A percentile compares a stretch with the other conserved stretches of the same genome.
phyloP scores from a whole-genome alignment of 495 filamentous ascomycete genomes.

The Astrothelium macrocarpum region DNA sequence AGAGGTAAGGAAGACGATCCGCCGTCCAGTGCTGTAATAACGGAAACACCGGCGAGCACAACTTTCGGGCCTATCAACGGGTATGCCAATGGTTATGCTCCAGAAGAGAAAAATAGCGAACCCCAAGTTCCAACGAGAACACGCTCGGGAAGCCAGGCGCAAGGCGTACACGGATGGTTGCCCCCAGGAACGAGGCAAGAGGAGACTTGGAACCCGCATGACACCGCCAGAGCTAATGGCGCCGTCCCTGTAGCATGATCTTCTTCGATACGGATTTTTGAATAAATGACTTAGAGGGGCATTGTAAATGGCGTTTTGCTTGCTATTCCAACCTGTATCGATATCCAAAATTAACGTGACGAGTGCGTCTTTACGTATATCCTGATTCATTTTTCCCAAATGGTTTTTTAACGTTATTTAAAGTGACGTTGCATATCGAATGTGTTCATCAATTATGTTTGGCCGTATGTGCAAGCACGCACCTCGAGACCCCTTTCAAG shows the following conservation, averaged over 20 bases:
- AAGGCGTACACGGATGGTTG: constrained; percentile 41
- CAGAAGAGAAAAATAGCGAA: constrained; percentile 13
- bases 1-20: constrained; percentile 13
- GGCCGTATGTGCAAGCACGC: too few species aligned
- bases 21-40: constrained; percentile 4
- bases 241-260: neutral
- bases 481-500: too few species aligned
- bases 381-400: neutral
- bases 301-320: neutral
- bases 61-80: constrained; percentile 6
- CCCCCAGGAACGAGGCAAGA: constrained; percentile 69
- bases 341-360: neutral
- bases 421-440: neutral
- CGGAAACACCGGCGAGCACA: neutral
- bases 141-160: constrained; percentile 13
- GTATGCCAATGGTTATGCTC: constrained; percentile 30
- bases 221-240: constrained; percentile 16
- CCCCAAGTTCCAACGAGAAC: neutral
- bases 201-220: constrained; percentile 64
- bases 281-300: neutral
- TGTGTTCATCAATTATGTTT: too few species aligned
- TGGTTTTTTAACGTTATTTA: neutral
- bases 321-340: neutral
- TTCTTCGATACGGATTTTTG: neutral
- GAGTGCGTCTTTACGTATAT: neutral